phyloP scores from a whole-genome alignment of 2,329 filamentous ascomycete genomes.

The Apiospora rasikravindrae region DNA sequence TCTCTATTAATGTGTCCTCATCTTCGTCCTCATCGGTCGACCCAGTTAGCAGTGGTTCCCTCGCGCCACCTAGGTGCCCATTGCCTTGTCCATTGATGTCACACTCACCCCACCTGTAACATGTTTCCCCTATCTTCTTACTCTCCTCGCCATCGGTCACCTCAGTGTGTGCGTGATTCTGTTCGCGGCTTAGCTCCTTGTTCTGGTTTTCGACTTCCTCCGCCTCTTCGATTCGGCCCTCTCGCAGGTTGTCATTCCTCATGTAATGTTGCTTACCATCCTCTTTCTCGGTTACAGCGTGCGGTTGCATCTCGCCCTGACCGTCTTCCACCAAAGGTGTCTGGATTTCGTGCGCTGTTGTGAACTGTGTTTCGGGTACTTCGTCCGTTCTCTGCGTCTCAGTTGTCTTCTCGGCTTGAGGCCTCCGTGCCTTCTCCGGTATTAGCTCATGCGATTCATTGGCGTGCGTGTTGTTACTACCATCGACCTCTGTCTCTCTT shows the following conservation, averaged over 20 bases:
- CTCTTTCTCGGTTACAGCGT: not conserved
- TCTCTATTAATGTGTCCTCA: not conserved
- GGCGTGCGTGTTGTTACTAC: not conserved
- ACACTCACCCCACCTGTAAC: not conserved
- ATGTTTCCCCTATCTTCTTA: not conserved
- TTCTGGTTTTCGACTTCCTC: not conserved
- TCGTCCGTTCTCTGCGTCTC: not conserved
- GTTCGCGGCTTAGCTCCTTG: not conserved
- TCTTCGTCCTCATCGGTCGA: not conserved
- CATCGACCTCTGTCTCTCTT: slow-evolving; percentile 3
- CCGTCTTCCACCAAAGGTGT: not conserved
- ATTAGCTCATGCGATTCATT: slow-evolving; percentile 7
- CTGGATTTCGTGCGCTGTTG: not conserved
- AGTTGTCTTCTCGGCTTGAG: not conserved
- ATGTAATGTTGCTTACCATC: not conserved
- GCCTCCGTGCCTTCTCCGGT: slow-evolving; percentile 3
- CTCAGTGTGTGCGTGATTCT: not conserved
- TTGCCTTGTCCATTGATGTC: not conserved
- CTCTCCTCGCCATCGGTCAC: not conserved
- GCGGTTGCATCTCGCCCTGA: not conserved
- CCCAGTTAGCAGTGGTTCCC: not conserved
- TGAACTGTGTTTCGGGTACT: not conserved
- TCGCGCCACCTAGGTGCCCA: not conserved
- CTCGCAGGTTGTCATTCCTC: not conserved
- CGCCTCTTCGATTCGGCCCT: not conserved